Evolutionary conservation across 2,329 filamentous ascomycete species (phyloP).

Genomic region (Fusarium avenaceum): DNA sequence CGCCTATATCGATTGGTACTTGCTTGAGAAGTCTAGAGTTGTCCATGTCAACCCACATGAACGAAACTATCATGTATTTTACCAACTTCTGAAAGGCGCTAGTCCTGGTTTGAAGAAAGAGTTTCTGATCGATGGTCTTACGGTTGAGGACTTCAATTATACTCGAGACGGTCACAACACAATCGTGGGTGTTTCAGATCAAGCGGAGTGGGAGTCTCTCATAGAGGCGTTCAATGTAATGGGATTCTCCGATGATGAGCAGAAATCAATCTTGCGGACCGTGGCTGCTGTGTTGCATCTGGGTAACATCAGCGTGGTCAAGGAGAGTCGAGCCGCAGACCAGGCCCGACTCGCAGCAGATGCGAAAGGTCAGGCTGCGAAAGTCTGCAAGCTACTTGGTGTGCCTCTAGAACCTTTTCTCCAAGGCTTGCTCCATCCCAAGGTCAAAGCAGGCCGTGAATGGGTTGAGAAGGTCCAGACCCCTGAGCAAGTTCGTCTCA

Average conservation of each 20-base stretch:
- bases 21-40: slow-evolving; percentile 97
- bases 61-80: slow-evolving; percentile 97
- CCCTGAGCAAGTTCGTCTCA: slow-evolving; percentile 91
- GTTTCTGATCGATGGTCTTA: slow-evolving; percentile 80
- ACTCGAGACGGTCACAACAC: slow-evolving; percentile 91
- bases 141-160: slow-evolving; percentile 90
- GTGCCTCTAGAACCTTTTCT: slow-evolving; percentile 88
- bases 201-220: slow-evolving; percentile 88
- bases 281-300: slow-evolving; percentile 93
- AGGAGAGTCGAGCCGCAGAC: slow-evolving; percentile 90
- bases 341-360: slow-evolving; percentile 87
- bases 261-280: slow-evolving; percentile 84
- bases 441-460: slow-evolving; percentile 94
- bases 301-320: slow-evolving; percentile 89
- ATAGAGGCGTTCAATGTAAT: slow-evolving; percentile 96
- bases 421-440: slow-evolving; percentile 89
- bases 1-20: slow-evolving; percentile 98
- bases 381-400: slow-evolving; percentile 86
- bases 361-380: slow-evolving; percentile 79
- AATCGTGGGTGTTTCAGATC: slow-evolving; percentile 90
- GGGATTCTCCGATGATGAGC: slow-evolving; percentile 90
- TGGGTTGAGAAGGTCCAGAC: slow-evolving; percentile 99
- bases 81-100: slow-evolving; percentile 91
- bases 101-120: slow-evolving; percentile 79
- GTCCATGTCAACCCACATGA: slow-evolving; percentile 89